phyloP scores from a whole-genome alignment of 2,329 filamentous ascomycete species.

The Aspergillus chevalieri region DNA sequence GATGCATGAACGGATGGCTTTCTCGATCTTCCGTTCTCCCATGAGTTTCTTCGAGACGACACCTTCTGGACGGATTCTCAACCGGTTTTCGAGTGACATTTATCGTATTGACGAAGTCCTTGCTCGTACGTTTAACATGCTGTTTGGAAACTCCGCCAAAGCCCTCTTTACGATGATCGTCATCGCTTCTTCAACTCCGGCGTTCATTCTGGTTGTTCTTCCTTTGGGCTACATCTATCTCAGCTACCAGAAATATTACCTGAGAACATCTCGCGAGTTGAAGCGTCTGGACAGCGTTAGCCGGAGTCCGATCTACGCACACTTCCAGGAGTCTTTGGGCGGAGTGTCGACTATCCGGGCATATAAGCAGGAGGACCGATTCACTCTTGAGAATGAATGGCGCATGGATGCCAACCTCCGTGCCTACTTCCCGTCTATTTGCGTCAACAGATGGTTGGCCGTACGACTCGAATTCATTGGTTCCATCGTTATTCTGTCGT shows the following conservation, averaged over 20 bases:
- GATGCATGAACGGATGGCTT: slow-evolving; percentile 94
- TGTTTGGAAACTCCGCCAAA: slow-evolving; percentile 69
- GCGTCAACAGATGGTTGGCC: slow-evolving; percentile 88
- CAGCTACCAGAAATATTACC: slow-evolving; percentile 94
- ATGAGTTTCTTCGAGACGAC: slow-evolving; percentile 99
- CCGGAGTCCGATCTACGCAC: slow-evolving; percentile 92
- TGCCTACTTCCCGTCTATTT: slow-evolving; percentile 94
- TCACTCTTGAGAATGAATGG: slow-evolving; percentile 93
- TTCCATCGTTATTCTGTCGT: slow-evolving; percentile 81
- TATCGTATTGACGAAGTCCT: slow-evolving; percentile 80
- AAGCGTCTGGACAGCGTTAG: slow-evolving; percentile 94
- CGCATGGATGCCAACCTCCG: slow-evolving; percentile 89
- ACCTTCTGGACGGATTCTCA: slow-evolving; percentile 90
- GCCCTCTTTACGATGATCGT: slow-evolving; percentile 80
- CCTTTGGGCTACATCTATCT: slow-evolving; percentile 77
- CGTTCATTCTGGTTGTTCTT: slow-evolving; percentile 72
- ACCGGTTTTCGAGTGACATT: slow-evolving; percentile 77
- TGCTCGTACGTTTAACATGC: slow-evolving; percentile 96
- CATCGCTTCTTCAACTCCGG: slow-evolving; percentile 74
- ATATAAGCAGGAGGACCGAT: slow-evolving; percentile 81
- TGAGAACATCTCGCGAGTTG: slow-evolving; percentile 89
- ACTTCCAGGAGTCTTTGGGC: slow-evolving; percentile 95
- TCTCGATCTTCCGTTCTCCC: slow-evolving; percentile 91
- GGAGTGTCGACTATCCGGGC: slow-evolving; percentile 93
- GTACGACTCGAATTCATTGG: slow-evolving; percentile 94